Base-by-base conservation (phyloP, 805 yeast genomes). In the Phaffomyces opuntiae region DNA sequence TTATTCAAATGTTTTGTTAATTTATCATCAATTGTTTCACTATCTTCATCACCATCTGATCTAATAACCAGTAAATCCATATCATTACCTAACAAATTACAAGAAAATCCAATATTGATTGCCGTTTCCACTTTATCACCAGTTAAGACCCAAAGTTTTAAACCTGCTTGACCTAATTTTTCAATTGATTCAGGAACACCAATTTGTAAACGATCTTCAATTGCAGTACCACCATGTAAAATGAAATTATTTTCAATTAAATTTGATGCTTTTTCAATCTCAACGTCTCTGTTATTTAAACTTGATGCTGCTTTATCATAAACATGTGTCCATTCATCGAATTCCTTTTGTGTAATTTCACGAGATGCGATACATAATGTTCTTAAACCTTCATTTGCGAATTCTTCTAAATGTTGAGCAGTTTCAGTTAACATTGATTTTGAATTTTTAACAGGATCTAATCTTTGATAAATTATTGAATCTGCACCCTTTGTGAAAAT, bases 81-180 rank as follows among this genome's bases (percentile, higher is more conserved):
- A 42, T 83, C 84, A 53, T 74, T 82, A 43, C 78, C 81, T 46
- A 84, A 66, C 47, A 84, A 66, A 53, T 84, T 84, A 72, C 91
- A 84, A 4, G 88, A 81, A 60, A 84, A 84, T 5, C 91, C 91
- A 67, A 84, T 83, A 55, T 84, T 84, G 53, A 84, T 83, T n/a
- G 91, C 91, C 26, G 91, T 84, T 64, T 84, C 91, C 14, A 84
- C 84, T 61, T 82, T 83, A 62, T 84, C 91, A 64, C 91, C 91
- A 7, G 91, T 84, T 42, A 85, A 67, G 36, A 85, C 93, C 95
- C 95, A 85, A 42, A 85, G 65, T 62, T 85, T 85, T 48, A 85
- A 80, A 59, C 95, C 93, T 7, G 93, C 91, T 50, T 77, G 70
- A 9, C 77, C 84, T 46, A 85, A 66, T 7, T 77, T 60, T n/a